Evolutionary conservation across 371 early-diverging fungal species (phyloP).

Genomic region (Haplosporangium sp.): DNA sequence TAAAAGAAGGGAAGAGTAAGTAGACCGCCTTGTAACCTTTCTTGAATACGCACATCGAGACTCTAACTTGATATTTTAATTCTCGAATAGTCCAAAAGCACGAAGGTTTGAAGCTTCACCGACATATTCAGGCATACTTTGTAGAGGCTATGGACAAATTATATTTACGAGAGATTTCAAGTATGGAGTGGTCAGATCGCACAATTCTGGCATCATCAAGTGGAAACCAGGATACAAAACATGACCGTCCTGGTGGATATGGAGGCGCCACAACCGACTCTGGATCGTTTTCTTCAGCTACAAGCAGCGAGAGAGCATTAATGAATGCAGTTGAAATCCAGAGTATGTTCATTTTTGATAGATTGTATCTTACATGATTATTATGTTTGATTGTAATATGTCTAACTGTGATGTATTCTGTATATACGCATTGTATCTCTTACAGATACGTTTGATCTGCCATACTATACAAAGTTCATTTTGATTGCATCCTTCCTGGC

Average conservation of each 20-base stretch:
- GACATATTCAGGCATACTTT: conserved; percentile 80
- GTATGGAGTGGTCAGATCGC: conserved; percentile 80
- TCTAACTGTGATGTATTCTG: no score
- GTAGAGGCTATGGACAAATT: conserved; percentile 83
- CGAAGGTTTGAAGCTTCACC: conserved; percentile 78
- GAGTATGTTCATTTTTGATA: conserved; percentile 19
- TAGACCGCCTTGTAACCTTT: not conserved
- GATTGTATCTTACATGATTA: no score
- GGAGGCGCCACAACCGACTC: not conserved
- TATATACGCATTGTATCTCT: not conserved
- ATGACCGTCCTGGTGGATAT: not conserved
- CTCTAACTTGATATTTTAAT: no score
- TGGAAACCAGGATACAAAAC: conserved; percentile 1
- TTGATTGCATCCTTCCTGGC: conserved; percentile 91
- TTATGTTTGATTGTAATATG: no score
- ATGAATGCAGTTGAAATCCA: conserved; percentile 42
- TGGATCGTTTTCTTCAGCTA: not conserved
- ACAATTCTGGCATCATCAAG: conserved; percentile 24
- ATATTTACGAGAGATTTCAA: conserved; percentile 87
- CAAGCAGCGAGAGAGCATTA: conserved; percentile 36
- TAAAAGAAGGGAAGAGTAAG: conserved; percentile 76
- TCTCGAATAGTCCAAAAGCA: conserved; percentile 55
- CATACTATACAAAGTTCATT: conserved; percentile 85
- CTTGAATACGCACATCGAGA: not conserved
- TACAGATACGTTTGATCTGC: conserved; percentile 71